phyloP scores from a whole-genome alignment of 331 rosid genomes.

The Acacia concinna region DNA sequence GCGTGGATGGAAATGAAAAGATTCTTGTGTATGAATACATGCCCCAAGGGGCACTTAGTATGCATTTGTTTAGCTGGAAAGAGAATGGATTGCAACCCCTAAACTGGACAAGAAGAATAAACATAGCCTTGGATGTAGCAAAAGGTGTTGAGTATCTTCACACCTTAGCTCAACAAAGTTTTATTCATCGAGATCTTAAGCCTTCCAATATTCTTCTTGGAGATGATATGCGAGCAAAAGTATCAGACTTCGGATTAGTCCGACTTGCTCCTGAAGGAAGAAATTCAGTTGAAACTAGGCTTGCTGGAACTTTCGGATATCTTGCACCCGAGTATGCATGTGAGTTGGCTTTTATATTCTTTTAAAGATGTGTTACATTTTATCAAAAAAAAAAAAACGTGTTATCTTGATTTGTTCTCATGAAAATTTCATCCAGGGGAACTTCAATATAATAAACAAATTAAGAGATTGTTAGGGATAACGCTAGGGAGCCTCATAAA shows the following conservation, averaged over 20 bases:
- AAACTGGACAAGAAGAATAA: slow-evolving; percentile 41
- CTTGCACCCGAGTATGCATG: slow-evolving; percentile 54
- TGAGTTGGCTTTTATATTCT: not conserved
- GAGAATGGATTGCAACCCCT: slow-evolving; percentile 19
- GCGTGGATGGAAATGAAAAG: slow-evolving; percentile 35
- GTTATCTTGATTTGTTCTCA: not conserved
- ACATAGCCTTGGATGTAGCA: slow-evolving; percentile 46
- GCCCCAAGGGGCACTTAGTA: slow-evolving; percentile 38
- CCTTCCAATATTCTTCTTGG: slow-evolving; percentile 57
- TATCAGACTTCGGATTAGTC: slow-evolving; percentile 53
- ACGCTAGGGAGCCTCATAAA: not conserved
- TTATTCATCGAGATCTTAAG: slow-evolving; percentile 54
- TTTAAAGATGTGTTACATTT: not conserved
- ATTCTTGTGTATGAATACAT: slow-evolving; percentile 35
- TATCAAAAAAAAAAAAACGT: too few relatives aligned
- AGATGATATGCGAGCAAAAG: slow-evolving; percentile 52
- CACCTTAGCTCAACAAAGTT: slow-evolving; percentile 43
- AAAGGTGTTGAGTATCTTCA: slow-evolving; percentile 49
- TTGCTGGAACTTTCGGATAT: slow-evolving; percentile 58
- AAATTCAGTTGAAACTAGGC: slow-evolving; percentile 39
- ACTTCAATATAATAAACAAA: too few relatives aligned
- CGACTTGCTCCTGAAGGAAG: slow-evolving; percentile 51
- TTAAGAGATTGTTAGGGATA: too few relatives aligned
- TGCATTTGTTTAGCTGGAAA: slow-evolving; percentile 37
- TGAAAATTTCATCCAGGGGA: not conserved